Base-by-base conservation (phyloP, 176 grass and related monocot species). In the Carex littledalei region DNA sequence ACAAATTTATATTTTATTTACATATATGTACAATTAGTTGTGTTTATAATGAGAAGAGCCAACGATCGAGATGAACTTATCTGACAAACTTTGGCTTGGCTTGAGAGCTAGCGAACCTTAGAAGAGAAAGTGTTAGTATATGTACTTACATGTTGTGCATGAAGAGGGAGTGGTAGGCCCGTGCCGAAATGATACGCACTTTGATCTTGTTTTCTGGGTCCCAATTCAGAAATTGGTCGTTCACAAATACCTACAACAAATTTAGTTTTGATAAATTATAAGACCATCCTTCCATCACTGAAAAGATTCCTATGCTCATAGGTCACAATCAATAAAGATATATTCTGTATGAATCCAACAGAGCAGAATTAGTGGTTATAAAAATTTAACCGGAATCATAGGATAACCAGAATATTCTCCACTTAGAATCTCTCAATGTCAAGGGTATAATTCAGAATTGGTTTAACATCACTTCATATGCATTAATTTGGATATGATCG, bases 181-280 rank as follows among this genome's bases (percentile, higher is more conserved):
- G 93, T 88, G 93, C 93, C 3, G 96, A 92, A 79, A 99, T 91
- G 66, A 99, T 95, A 79, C 96, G 93, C 79, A 99, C 96, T 89
- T 99, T 99, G 91, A 99, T 99, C 24, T 78, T 78, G 78, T 99
- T 93, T 89, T 99, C 88, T 0, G 90, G 88, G 76, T 99, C 96
- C 96, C 96, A 99, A 83, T 99, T 99, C 81, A 99, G 93, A 85
- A 99, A 99, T 86, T 99, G 96, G 79, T 99, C 96, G 20, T 99
- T 99, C 39, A 99, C 96, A 64, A 91, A 99, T 59, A 99, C 93
- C 92, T 94, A 69, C 20, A 67, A 67, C 10, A 81, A 35, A 57
- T 63, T 6, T 12, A 73, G 85, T 84, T 34, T 61, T 85, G 18
- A 66, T 68, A 81, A 84, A 18, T 32, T 54, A 50, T 54, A 49